These are phyloP conservation scores for Allium fistulosum DNA, from an alignment of 106 monocot species.

Conservation along the genomic window DNA sequence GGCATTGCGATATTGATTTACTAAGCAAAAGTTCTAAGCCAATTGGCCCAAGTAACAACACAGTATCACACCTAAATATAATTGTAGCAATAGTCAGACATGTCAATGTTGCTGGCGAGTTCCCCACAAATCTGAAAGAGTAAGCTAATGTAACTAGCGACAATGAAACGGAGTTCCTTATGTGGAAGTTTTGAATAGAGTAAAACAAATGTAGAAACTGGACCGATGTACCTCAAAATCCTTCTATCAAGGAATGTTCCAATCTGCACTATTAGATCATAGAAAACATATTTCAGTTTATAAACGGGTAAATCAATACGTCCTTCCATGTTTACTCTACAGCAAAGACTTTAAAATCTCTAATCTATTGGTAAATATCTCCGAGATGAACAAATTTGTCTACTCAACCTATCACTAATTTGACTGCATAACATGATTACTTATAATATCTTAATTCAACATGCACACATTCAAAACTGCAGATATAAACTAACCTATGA, in stretches of 20 bases:
- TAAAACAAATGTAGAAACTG: constrained; percentile 91
- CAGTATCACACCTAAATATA: constrained; percentile 88
- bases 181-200: constrained; percentile 85
- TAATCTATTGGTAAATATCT: not conserved
- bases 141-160: constrained; percentile 84
- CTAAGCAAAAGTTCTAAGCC: constrained; percentile 68
- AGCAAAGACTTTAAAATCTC: not conserved
- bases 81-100: constrained; percentile 65
- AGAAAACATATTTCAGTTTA: not conserved
- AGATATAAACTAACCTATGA: too few species aligned
- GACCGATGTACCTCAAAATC: constrained; percentile 42
- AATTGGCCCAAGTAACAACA: constrained; percentile 75
- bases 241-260: constrained; percentile 71
- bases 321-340: constrained; percentile 1
- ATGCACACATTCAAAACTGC: too few species aligned
- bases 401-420: too few species aligned
- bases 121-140: constrained; percentile 80
- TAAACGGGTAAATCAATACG: not conserved
- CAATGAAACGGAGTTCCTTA: constrained; percentile 88
- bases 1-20: constrained; percentile 58
- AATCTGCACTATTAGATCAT: constrained; percentile 29
- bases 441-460: too few species aligned
- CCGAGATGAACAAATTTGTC: not conserved
- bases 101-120: constrained; percentile 42
- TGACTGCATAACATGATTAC: too few species aligned